Conservation (phyloP, 2,329 filamentous ascomycete species). For the Samsoniella hepiali region DNA sequence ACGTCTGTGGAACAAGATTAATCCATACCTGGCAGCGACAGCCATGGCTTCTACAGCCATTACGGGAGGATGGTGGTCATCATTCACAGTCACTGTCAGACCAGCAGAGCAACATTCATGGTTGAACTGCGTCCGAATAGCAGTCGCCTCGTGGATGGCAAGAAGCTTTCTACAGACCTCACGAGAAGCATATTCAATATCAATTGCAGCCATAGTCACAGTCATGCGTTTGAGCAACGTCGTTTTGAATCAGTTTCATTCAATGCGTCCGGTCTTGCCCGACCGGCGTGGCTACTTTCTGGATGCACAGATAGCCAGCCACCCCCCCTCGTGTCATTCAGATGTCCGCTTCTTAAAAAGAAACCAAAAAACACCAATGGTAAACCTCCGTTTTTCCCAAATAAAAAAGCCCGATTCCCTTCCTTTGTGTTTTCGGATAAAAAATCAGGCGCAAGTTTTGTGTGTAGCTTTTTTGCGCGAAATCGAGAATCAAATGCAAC, state of each 20-base stretch:
- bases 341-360: background rate
- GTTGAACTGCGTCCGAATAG: too few species aligned
- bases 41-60: too few species aligned
- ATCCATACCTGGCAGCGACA: too few species aligned
- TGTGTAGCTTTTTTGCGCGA: background rate
- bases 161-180: too few species aligned
- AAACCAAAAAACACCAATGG: slow-evolving; percentile 8
- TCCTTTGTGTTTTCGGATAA: slow-evolving; percentile 7
- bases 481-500: background rate
- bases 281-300: background rate
- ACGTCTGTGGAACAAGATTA: too few species aligned
- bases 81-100: too few species aligned
- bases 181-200: too few species aligned
- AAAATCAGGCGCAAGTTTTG: slow-evolving; percentile 4
- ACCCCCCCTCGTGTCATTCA: background rate
- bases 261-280: background rate
- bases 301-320: background rate
- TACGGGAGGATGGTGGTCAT: too few species aligned
- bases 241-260: slow-evolving; percentile 6
- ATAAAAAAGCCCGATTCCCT: slow-evolving; percentile 7
- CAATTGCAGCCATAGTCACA: too few species aligned
- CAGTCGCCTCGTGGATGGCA: too few species aligned
- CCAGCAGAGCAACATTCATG: too few species aligned
- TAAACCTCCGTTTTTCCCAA: background rate
- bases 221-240: too few species aligned